Evolutionary conservation across 305 asterid species (phyloP), one percentile per base, ranked within the genome.

Genomic region (Coffea humblotiana): DNA sequence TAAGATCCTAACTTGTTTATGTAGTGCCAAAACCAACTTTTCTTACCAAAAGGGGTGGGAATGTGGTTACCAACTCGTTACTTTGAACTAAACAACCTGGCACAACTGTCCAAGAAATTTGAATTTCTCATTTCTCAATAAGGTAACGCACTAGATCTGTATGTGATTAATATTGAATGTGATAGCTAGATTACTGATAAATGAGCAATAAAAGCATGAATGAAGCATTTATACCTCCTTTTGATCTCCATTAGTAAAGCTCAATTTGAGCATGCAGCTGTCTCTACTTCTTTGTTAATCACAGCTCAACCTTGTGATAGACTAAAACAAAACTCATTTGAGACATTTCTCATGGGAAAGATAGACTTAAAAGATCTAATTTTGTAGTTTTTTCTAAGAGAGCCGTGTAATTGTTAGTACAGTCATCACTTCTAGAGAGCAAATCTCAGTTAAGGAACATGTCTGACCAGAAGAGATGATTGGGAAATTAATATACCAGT

Each of bases 381-480:
- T 70, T n/a, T 8, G 19, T 11, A 64, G 48, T 40, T 25, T 70
- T 40, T 13, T 35, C 9, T 21, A 21, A 21, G 3, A 19, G 25
- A 70, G 74, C 51, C 27, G 16, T 37, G 43, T 23, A 18, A 37
- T 68, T 7, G 13, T n/a, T 61, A 25, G 3, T 14, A 7, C 29
- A 61, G 67, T 23, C 32, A 61, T 61, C 67, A 61, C 67, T 61
- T 61, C 67, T 10, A 25, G 21, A 72, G 76, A 72, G 63, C 27
- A 49, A 52, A 18, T 61, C n/a, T 23, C 8, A 4, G 63, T 37
- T 56, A 15, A 19, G n/a, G 63, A 48, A 49, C 2, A 18, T 16
- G 56, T 52, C 66, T 32, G 58, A 52, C 48, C 27, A 72, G 43
- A 52, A 11, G 29, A 51, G 67, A 54, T 29, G 32, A 21, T 74